Conservation (phyloP, 225 moss, liverwort and hornwort species). For the Rhytidiadelphus loreus region DNA sequence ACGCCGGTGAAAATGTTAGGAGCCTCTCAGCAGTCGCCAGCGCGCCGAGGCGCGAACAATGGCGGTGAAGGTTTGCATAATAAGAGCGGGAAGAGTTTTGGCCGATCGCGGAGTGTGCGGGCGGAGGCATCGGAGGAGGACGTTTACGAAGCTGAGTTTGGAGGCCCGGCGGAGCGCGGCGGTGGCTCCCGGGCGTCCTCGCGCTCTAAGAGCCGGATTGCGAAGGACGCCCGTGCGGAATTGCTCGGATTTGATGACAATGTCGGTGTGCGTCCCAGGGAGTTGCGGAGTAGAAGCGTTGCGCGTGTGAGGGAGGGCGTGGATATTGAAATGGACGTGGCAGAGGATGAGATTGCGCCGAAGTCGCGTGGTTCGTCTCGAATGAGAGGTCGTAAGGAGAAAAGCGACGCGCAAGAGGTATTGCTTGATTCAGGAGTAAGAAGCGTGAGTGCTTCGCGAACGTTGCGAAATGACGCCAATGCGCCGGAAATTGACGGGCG, state of each 20-base stretch:
- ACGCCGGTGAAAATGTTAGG: conserved; percentile 21
- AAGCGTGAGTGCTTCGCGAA: conserved; percentile 5
- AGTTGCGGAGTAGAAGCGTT: conserved; percentile 29
- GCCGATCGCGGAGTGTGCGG: conserved; percentile 33
- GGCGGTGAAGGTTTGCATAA: not conserved
- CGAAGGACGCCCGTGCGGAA: conserved; percentile 38
- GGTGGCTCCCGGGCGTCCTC: conserved; percentile 26
- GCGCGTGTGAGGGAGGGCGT: conserved; percentile 26
- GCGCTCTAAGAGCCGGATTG: conserved; percentile 22
- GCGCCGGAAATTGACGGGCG: conserved; percentile 19
- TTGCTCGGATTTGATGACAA: conserved; percentile 38
- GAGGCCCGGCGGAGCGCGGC: conserved; percentile 28
- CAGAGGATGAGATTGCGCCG: not conserved
- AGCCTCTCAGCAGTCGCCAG: conserved; percentile 20
- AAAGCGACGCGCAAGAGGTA: conserved; percentile 6
- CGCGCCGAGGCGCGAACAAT: not conserved
- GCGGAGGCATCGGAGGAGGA: conserved; percentile 31
- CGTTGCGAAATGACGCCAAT: not conserved
- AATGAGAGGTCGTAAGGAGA: conserved; percentile 16
- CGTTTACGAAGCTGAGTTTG: conserved; percentile 32
- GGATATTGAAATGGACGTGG: conserved; percentile 26
- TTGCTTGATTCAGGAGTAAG: conserved; percentile 4
- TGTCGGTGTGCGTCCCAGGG: conserved; percentile 10
- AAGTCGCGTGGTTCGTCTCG: conserved; percentile 33
- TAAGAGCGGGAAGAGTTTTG: conserved; percentile 8